Evolutionary conservation across 2,329 filamentous ascomycete species (phyloP), one percentile per base, ranked within the genome.

Genomic region (Hypoxylon sp.): DNA sequence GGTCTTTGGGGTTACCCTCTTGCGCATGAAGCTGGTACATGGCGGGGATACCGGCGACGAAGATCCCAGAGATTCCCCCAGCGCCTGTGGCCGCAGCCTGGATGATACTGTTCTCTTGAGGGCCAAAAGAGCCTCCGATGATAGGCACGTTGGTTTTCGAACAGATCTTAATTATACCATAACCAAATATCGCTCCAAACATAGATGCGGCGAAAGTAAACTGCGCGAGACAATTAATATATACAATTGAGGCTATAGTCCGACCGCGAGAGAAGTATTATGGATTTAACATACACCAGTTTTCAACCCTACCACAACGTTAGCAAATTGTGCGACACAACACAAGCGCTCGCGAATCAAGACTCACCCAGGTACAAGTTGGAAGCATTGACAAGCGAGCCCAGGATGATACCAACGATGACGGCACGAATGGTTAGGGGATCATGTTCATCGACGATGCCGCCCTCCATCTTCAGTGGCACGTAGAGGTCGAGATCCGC

Each of bases 281-380:
- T 30, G 28, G 9, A 30, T 30, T 30, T 9, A 30, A 30, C 28
- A 9, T 30, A 30, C 28, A 30, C 80, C 80, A 36, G 82, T 83
- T 71, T 83, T 83, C 45, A 84, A 77, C 68, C 82, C 82, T 81
- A 51, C 23, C 30, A 23, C 43, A 38, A 19, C 7, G 69, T 69
- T 49, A 65, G 60, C 48, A 25, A 52, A 14, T 19, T 21, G 25
- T 32, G 34, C 23, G n/a, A n/a, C 41, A 19, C 17, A 11, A 11
- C 13, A 28, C 7, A 6, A 19, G 17, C 34, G 49, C 14, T 50
- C 25, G 55, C 73, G 69, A 34, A 72, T 60, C 46, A 3, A 17
- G 65, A 83, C 84, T 81, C 75, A 82, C 85, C 85, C 30, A 88
- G 82, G 71, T 88, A 89, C 67, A 88, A 78, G 75, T 88, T 88